Evolutionary conservation across 1,284 basidiomycete species (phyloP), one percentile per base, ranked within the genome.

Genomic region (Mycosarcoma mackinlayi): DNA sequence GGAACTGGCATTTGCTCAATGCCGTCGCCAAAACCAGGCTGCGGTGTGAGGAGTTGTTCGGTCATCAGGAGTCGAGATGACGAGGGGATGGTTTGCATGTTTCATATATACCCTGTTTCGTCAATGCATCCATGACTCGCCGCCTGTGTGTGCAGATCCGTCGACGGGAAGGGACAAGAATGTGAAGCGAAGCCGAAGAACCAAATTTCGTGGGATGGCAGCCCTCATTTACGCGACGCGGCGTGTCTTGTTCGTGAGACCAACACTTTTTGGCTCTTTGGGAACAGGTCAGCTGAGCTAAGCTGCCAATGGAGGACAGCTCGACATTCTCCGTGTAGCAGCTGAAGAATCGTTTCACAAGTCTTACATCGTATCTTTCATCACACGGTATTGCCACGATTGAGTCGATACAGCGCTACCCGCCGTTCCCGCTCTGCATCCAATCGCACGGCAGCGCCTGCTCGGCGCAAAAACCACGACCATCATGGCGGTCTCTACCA

Each of bases 1-100:
- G 62, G 19, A 58, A 65, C 14, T 65, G 62, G 62, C 62, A 65
- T 13, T 33, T 65, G 47, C 55, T 65, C 41, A 42, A 46, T 18
- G 62, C 62, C 16, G 42, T 65, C 8, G 35, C 48, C 16, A 48
- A 42, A n/a, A 65, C 62, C 1, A 34, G 55, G 27, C 23, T 40
- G 38, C 45, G 62, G 2, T 65, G 62, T 27, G 51, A 59, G 35
- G 31, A 65, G 41, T 38, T 65, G 25, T 65, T 58, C 8, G 39
- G 39, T 18, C 44, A 40, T 10, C 42, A 50, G 27, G 25, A 39
- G 2, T 11, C 8, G 5, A 40, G 37, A 40, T 18, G 27, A 23
- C 18, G 25, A 27, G 6, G 9, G 34, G 7, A 13, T 18, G 13
- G 4, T n/a, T 27, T 16, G 37, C 27, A 25, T 40, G 23, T 19